Percentiles rank a stretch among this genome's conserved stretches.
Evolutionary conservation across 148 eudicot genomes (phyloP).

Genomic region (Fallopia convolvulus): DNA sequence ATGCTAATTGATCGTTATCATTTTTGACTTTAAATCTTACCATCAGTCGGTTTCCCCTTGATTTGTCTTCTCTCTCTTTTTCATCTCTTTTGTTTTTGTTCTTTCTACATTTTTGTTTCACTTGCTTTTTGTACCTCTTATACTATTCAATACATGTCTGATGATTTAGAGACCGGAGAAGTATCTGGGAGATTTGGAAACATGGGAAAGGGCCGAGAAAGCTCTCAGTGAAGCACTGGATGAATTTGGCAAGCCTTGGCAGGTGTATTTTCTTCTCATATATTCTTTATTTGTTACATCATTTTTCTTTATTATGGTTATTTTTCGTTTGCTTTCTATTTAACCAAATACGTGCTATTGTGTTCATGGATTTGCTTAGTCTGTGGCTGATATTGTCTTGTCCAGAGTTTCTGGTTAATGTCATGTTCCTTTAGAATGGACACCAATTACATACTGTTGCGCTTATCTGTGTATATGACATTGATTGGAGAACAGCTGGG

Average conservation of each 20-base stretch:
- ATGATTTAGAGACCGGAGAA: slow-evolving; percentile 84
- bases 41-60: neutral
- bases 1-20: neutral
- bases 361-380: neutral
- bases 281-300: too few relatives aligned
- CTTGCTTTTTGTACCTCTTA: neutral
- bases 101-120: neutral
- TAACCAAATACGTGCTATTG: neutral
- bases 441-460: too few relatives aligned
- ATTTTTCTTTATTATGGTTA: neutral
- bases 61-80: neutral
- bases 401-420: neutral
- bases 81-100: neutral
- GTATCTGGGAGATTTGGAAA: slow-evolving; percentile 70
- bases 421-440: neutral
- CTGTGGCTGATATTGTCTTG: neutral
- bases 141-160: neutral
- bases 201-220: slow-evolving; percentile 93
- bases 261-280: slow-evolving; percentile 65
- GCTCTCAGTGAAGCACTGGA: slow-evolving; percentile 82
- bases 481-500: neutral
- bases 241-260: slow-evolving; percentile 91
- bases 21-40: neutral
- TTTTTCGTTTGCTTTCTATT: neutral
- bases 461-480: neutral